Percentiles rank a stretch among this genome's conserved stretches.
Conservation (phyloP, 2,329 filamentous ascomycete genomes). For the Alternaria tenuissima region DNA sequence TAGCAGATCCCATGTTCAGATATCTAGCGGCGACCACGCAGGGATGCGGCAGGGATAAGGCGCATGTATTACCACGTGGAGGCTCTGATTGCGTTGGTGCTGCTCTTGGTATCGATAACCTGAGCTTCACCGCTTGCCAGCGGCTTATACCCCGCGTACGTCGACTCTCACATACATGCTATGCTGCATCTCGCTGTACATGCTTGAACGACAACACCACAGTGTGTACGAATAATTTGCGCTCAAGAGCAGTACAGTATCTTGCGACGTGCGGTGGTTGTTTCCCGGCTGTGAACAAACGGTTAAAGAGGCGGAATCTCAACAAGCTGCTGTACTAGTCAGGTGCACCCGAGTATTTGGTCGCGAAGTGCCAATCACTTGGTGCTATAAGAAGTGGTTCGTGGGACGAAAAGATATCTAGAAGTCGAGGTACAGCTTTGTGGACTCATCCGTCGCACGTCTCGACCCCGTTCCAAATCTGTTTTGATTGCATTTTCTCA, state of each 20-base stretch:
- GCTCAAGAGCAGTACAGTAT: neutral
- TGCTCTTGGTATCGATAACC: slow-evolving; percentile 27
- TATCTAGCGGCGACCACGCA: neutral
- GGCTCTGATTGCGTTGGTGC: slow-evolving; percentile 20
- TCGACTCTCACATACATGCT: neutral
- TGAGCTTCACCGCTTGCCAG: slow-evolving; percentile 32
- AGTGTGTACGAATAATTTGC: neutral
- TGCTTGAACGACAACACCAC: neutral
- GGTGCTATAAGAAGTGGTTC: neutral
- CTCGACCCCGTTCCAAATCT: too few relatives aligned
- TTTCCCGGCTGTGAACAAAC: neutral
- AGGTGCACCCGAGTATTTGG: neutral
- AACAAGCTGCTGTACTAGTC: neutral
- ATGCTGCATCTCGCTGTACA: neutral
- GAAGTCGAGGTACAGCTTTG: neutral
- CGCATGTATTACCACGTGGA: slow-evolving; percentile 15
- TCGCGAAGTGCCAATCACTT: neutral
- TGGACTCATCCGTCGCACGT: too few relatives aligned
- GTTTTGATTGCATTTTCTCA: neutral
- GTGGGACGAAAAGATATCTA: neutral
- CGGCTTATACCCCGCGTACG: slow-evolving; percentile 4
- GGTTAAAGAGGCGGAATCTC: neutral
- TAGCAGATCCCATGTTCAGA: neutral
- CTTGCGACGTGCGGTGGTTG: neutral
- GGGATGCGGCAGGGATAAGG: neutral